Percentiles rank a stretch among this genome's conserved stretches.
phyloP scores from a whole-genome alignment of 192 early-diverging fungal genomes.

The Mortierella hygrophila region DNA sequence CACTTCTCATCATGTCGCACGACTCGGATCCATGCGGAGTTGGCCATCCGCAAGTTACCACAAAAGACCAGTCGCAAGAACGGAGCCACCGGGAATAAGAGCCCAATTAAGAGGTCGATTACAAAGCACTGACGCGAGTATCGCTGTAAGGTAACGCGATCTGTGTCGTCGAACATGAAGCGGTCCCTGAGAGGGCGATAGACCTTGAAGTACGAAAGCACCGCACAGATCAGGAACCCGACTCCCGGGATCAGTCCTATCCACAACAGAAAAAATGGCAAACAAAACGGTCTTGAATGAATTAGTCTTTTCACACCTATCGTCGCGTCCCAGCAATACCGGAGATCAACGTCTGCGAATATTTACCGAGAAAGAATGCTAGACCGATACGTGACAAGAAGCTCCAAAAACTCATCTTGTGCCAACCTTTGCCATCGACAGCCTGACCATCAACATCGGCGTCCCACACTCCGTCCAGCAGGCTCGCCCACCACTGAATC shows the following conservation, averaged over 20 bases:
- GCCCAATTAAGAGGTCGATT: background rate
- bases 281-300: too few species aligned
- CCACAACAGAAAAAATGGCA: background rate
- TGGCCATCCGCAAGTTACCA: constrained; percentile 18
- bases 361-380: background rate
- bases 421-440: background rate
- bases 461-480: background rate
- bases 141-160: background rate
- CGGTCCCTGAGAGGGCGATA: constrained; percentile 13
- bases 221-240: constrained; percentile 6
- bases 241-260: constrained; percentile 34
- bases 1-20: constrained; percentile 20
- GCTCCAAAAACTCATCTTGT: background rate
- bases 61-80: constrained; percentile 17
- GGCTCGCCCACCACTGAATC: background rate
- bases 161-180: background rate
- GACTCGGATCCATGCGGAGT: background rate
- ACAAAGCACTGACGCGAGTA: background rate
- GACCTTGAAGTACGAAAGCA: constrained; percentile 21
- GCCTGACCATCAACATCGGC: background rate
- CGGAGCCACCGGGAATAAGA: constrained; percentile 12
- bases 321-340: too few species aligned
- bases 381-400: background rate
- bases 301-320: background rate
- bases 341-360: too few species aligned